Evolutionary conservation across 129 eudicot genomes (phyloP), one percentile per base, ranked within the genome.

Genomic region (Helichrysum umbraculigerum): DNA sequence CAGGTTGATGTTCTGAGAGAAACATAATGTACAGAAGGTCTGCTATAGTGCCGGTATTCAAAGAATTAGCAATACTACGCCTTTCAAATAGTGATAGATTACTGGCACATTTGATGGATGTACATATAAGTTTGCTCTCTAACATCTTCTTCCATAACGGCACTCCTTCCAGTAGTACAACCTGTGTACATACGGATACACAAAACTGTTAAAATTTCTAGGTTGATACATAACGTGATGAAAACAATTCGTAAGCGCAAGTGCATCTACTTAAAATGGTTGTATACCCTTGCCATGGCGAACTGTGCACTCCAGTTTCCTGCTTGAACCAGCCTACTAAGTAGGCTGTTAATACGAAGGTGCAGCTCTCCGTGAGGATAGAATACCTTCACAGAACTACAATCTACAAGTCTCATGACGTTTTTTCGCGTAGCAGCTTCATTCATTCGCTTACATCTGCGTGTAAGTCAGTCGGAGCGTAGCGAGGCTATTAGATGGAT

Each of bases 181-280:
- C 32, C 71, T 66, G 19, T 66, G 51, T 6, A 66, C 51, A 37
- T 33, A 66, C 34, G 71, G 71, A 41, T 66, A 66, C 32, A 66
- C 50, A 37, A 56, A 56, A 3, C 2, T 56, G 28, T 56, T 19
- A 56, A n/a, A 14, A 19, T 6, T 17, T 56, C 22, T 5, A 56
- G 28, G 41, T 35, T 5, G 8, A 5, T 35, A 6, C 41, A 5
- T 35, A 35, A 35, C 1, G 7, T 35, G 4, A 35, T 35, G 41
- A 35, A 35, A 35, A 35, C 41, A 35, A 5, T 35, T 35, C 41
- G 41, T 35, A 35, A 5, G 5, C 1, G 41, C 41, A 35, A 35
- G 41, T 66, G 41, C 8, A 29, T n/a, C 62, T 16, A 11, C 3
- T 17, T 34, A 12, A 66, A 34, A 66, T 35, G 41, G 41, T 35